Base-by-base conservation (phyloP, 306 rosid genomes). In the Spatholobus suberectus region DNA sequence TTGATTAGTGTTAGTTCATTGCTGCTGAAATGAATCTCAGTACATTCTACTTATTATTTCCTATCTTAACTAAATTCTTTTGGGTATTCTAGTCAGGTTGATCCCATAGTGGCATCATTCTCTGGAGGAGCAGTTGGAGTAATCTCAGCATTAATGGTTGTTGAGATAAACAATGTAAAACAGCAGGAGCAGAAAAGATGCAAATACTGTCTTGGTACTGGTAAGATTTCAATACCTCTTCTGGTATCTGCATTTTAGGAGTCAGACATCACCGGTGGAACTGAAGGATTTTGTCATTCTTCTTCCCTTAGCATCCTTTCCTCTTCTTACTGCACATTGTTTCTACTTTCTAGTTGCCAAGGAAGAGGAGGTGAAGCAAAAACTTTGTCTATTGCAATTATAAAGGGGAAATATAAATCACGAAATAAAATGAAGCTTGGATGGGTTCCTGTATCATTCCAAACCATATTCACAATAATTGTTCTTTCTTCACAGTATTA, bases 121-220 rank as follows among this genome's bases (percentile, higher is more conserved):
- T 96, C 98, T 13, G 99, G 99, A 80, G 99, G 99, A 81, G 97
- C 98, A 55, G 99, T 93, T 47, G 99, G 99, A 38, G 99, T 96
- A 70, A 92, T 96, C 75, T 96, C 99, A 2, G 96, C 99, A 66
- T 74, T 96, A 72, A 96, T 96, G 98, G 90, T 96, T n/a, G 98
- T 96, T 81, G 99, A 96, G 89, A 90, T 92, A 73, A 96, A 96
- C 92, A 96, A 96, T 76, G 99, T 93, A 59, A 94, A 93, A 73
- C 96, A 76, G 84, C 99, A 96, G 89, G 99, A 96, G 89, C 94
- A 91, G 65, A 96, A 96, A 85, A 89, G 99, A 89, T 96, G 99
- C 87, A 96, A 93, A 85, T 96, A 96, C 81, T 96, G 99, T 88
- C 91, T 92, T 79, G 99, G 99, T 44, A 96, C 99, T 73, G 99